Conservation (phyloP, 2,329 filamentous ascomycete species). For the Diaporthe longicolla region DNA sequence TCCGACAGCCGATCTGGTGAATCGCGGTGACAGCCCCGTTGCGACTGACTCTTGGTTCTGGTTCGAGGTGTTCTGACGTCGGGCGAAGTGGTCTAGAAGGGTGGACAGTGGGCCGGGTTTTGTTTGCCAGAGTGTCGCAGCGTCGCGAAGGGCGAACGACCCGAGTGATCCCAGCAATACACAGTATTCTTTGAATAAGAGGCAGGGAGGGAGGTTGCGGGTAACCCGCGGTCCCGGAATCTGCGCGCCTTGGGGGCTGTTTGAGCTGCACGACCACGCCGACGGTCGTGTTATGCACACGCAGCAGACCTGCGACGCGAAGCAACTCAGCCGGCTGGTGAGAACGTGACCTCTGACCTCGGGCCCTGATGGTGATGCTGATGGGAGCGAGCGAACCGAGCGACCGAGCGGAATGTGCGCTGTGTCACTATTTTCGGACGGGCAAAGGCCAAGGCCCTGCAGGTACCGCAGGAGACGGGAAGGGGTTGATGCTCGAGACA, state of each 20-base stretch:
- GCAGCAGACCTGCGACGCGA: slow-evolving; percentile 16
- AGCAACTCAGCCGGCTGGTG: neutral
- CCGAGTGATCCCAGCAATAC: slow-evolving; percentile 8
- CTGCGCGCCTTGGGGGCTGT: slow-evolving; percentile 25
- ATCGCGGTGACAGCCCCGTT: neutral
- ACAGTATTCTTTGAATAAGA: neutral
- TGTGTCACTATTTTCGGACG: slow-evolving; percentile 26
- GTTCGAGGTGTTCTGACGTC: neutral
- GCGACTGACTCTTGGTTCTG: slow-evolving; percentile 16
- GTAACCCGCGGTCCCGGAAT: slow-evolving; percentile 12
- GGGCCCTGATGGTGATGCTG: neutral
- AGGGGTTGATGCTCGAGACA: slow-evolving; percentile 17
- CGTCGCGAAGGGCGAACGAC: neutral
- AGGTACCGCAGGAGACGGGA: neutral
- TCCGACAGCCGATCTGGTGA: slow-evolving; percentile 4
- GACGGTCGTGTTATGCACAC: slow-evolving; percentile 9
- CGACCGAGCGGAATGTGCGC: neutral
- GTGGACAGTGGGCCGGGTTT: slow-evolving; percentile 18
- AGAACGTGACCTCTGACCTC: neutral
- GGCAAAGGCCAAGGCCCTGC: slow-evolving; percentile 4
- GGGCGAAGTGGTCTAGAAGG: neutral
- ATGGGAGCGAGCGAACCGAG: slow-evolving; percentile 11
- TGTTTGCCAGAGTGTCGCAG: neutral
- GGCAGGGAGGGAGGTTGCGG: slow-evolving; percentile 2
- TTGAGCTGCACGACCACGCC: slow-evolving; percentile 29